Base-by-base conservation (phyloP, 2,329 filamentous ascomycete species). In the Chaetomium strumarium region DNA sequence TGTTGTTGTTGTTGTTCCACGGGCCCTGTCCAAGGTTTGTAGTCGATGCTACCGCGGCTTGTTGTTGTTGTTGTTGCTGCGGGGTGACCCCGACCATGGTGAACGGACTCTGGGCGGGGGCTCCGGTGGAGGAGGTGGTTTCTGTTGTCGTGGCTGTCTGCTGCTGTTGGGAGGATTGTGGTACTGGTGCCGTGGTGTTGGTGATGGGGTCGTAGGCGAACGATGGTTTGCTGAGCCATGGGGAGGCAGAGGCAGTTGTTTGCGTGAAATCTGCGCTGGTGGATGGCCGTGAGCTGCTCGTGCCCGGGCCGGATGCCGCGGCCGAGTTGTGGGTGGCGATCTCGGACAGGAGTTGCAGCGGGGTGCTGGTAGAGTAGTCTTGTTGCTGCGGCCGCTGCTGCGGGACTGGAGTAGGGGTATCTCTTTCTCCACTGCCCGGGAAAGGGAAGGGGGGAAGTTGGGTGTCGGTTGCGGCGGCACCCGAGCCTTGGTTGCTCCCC, bases 341-440 rank as follows among this genome's bases (percentile, higher is more conserved):
- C 59, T 81, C 79, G 36, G 78, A 81, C 7, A 81, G 71, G 20
- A 81, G 68, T 48, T 81, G 76, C 4, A 81, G 70, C 1, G 78
- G 78, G 0, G 78, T 80, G 60, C 76, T 79, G 31, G 50, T 62
- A 56, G 60, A 49, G 49, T 67, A 67, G 24, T 64, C 64, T 19
- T 61, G 62, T 29, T 62, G 62, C 34, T 59, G 63, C 17, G 48
- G 60, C 11, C 51, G 60, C 11, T 59, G 62, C 11, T 59, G 62
- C 14, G 49, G 52, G 5, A 37, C 37, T 2, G 49, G 46, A 2
- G 53, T 56, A 57, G 38, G 57, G 46, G 14, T 55, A 60, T 42
- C 61, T 58, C 44, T 64, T 62, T 39, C 58, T 49, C 31, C 52
- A 52, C 12, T 49, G 45, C 42, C 53, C 45, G 41, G 58, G 40